phyloP scores from a whole-genome alignment of 2,329 filamentous ascomycete species.

The Colletotrichum sp. region DNA sequence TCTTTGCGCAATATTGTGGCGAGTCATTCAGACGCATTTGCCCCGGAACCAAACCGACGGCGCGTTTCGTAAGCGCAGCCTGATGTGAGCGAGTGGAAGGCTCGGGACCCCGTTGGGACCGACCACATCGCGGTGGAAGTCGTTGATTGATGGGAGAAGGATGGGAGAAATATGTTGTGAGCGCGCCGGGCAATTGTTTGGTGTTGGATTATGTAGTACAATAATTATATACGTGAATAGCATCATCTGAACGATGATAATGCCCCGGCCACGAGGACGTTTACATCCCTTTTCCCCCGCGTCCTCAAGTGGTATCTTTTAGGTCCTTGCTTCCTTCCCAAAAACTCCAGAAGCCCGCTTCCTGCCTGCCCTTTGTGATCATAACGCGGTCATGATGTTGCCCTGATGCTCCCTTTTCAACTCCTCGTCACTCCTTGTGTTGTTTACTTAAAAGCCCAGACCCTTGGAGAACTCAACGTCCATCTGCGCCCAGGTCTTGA shows the following conservation, averaged over 20 bases:
- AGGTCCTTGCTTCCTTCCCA: background rate
- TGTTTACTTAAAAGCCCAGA: background rate
- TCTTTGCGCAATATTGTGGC: background rate
- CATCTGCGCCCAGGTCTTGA: conserved; percentile 38
- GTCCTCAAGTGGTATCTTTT: background rate
- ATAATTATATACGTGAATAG: background rate
- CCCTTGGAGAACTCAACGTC: conserved; percentile 32
- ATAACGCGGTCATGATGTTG: background rate
- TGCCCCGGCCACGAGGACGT: background rate
- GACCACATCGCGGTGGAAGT: background rate
- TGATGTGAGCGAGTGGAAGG: background rate
- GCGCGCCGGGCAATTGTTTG: background rate
- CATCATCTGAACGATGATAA: background rate
- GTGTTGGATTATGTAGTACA: background rate
- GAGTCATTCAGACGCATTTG: background rate
- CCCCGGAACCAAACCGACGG: background rate
- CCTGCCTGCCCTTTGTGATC: background rate
- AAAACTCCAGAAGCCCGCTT: conserved; percentile 12
- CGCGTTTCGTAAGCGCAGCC: background rate
- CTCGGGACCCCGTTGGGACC: background rate
- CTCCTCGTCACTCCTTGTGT: background rate
- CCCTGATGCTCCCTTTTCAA: background rate
- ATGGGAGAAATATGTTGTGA: background rate
- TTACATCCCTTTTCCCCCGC: background rate
- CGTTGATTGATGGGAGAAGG: background rate